Base-by-base conservation (phyloP, 306 rosid species). In the Rosa multiflora region DNA sequence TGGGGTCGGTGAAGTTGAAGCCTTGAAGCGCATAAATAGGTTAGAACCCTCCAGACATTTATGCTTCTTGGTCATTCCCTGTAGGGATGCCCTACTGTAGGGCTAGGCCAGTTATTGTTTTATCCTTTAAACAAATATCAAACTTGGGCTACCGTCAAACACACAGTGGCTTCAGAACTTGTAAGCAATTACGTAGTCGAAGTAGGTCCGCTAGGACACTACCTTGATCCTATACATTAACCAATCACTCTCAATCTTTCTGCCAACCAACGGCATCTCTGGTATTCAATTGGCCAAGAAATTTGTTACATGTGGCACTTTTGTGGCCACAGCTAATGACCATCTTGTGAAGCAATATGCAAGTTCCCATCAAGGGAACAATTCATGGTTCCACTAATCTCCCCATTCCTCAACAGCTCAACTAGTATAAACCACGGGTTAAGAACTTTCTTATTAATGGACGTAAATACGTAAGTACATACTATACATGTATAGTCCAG, bases 141-240 rank as follows among this genome's bases (percentile, higher is more conserved):
- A 47, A 70, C 46, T 71, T 58, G 63, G 43, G 83, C 86, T 83
- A 67, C 83, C 74, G 74, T 72, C 84, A 84, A 80, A 85, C 81
- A 40, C 74, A 42, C 46, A 55, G 55, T 26, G 68, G 77, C 59
- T 88, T 79, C 81, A 82, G 82, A 85, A 82, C 63, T 72, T 87
- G 56, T 32, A 26, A 29, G 49, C 82, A 68, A 55, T 29, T 61
- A 37, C 67, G 26, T 67, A 32, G 75, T 49, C 58, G 64, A 52
- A 49, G 80, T 77, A 72, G 70, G 76, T 72, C 67, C 71, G 56
- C 40, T 49, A 77, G 70, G 81, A 58, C 37, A 72, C 64, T 85
- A 83, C 80, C 55, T 58, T 12, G 81, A 83, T 56, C 40, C 37
- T 26, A 29, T 29, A 37, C 10, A 20, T n/a, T 42, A 26, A 39